Conservation (phyloP, 345 rosid genomes). For the Durio zibethinus region DNA sequence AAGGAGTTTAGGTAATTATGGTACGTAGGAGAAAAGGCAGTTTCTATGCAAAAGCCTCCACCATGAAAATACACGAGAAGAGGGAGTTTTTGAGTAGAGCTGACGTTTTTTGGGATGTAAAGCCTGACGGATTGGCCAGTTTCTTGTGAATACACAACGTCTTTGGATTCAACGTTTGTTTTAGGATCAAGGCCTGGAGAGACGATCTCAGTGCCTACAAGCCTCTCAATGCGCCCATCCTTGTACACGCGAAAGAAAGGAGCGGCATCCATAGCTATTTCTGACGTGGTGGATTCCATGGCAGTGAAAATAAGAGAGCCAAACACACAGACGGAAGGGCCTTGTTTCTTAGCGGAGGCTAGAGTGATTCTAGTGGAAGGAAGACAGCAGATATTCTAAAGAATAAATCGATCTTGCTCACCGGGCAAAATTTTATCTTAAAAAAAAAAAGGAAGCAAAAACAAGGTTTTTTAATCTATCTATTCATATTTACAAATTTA, state of each 20-base stretch:
- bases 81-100: slow-evolving; percentile 29
- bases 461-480: no score
- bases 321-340: neutral
- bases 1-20: slow-evolving; percentile 26
- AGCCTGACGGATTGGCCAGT: slow-evolving; percentile 5
- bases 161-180: slow-evolving; percentile 37
- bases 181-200: slow-evolving; percentile 24
- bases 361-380: neutral
- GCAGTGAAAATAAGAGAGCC: neutral
- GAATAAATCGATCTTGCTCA: no score
- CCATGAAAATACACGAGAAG: slow-evolving; percentile 53
- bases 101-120: slow-evolving; percentile 21
- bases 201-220: slow-evolving; percentile 18
- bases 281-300: slow-evolving; percentile 17
- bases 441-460: no score
- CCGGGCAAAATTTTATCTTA: no score
- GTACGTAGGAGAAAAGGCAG: slow-evolving; percentile 32
- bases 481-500: no score
- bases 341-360: neutral
- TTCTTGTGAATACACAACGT: slow-evolving; percentile 26
- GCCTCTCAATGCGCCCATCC: slow-evolving; percentile 45
- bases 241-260: slow-evolving; percentile 25
- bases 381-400: no score
- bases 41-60: slow-evolving; percentile 42
- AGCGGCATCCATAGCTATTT: slow-evolving; percentile 18